These are phyloP conservation scores for Ramicandelaber brevisporus DNA, from an alignment of 192 early-diverging fungal species.

Conservation along the genomic window DNA sequence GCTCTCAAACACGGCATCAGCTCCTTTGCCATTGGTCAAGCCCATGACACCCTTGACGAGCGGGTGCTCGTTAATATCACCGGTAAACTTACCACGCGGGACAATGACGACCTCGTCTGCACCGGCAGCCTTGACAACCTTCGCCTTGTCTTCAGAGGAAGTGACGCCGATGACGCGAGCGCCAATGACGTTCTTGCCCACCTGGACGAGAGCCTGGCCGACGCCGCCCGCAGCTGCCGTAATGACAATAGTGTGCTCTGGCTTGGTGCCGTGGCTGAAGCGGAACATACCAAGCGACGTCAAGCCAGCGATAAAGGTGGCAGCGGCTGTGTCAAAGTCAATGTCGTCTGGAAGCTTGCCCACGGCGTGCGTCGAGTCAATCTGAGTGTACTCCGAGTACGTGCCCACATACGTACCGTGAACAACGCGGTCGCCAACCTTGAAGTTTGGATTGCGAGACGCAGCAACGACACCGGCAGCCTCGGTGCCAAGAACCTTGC, in stretches of 20 bases:
- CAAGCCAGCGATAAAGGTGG: constrained; percentile 50
- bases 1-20: constrained; percentile 64
- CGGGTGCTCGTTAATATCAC: too few species aligned
- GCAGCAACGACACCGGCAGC: constrained; percentile 53
- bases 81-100: too few species aligned
- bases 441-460: constrained; percentile 34
- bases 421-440: constrained; percentile 64
- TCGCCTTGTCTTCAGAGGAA: constrained; percentile 41
- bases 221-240: constrained; percentile 81
- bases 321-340: constrained; percentile 30
- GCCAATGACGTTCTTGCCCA: constrained; percentile 43
- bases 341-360: constrained; percentile 18
- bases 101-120: constrained; percentile 53
- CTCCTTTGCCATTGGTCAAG: constrained; percentile 46
- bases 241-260: constrained; percentile 53
- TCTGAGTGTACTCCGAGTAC: constrained; percentile 62
- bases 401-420: constrained; percentile 24
- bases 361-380: constrained; percentile 9
- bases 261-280: constrained; percentile 38
- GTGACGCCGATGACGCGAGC: constrained; percentile 79
- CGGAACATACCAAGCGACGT: constrained; percentile 53
- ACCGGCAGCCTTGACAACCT: constrained; percentile 24
- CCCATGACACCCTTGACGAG: constrained; percentile 35
- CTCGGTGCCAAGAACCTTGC: constrained; percentile 51
- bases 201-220: constrained; percentile 52